Evolutionary conservation across 371 early-diverging fungal genomes (phyloP), one percentile per base, ranked within the genome.

Genomic region (Rhizopus microsporus): DNA sequence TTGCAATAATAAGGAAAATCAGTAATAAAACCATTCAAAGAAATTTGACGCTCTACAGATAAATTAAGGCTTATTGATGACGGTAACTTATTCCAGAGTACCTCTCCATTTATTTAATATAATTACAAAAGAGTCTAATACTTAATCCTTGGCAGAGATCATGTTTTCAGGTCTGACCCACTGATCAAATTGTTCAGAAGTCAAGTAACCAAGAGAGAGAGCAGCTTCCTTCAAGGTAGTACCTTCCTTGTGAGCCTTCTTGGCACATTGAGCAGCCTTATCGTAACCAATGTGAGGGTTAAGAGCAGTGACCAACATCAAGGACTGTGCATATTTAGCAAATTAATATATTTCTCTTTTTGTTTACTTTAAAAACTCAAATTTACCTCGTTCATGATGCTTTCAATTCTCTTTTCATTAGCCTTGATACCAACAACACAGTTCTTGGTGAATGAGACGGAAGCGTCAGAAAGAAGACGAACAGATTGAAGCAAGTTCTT

Each of bases 221-320:
- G 90, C 89, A 12, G 93, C 88, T 69, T 92, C 83, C 80, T 91
- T 93, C 50, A 94, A 78, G 5, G 91, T 89, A 5, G 74, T 85
- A 44, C 88, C 86, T 68, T 88, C 93, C 69, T 90, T 90, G 74
- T 94, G 94, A 1, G 95, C 95, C 75, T 91, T 92, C 81, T 79
- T 79, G 46, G 94, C 93, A 44, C 87, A 88, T 54, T 88, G 85
- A 17, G 94, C 94, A 16, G 94, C 94, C 45, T 92, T 88, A 60
- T 90, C 89, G 55, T 88, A 90, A 56, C 91, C 89, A 72, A 90
- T 89, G 54, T 88, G 75, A 43, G 91, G 91, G 76, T 94, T 94
- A 16, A 94, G 80, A 15, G 93, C 89, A 51, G 94, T 94, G 50
- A 94, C 94, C 56, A 94, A 83, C 94, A 93, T 93, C 54, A 94